Evolutionary conservation across 73 alveolate genomes (phyloP), one percentile per base, ranked within the genome.

Genomic region (Uronychia binucleata): DNA sequence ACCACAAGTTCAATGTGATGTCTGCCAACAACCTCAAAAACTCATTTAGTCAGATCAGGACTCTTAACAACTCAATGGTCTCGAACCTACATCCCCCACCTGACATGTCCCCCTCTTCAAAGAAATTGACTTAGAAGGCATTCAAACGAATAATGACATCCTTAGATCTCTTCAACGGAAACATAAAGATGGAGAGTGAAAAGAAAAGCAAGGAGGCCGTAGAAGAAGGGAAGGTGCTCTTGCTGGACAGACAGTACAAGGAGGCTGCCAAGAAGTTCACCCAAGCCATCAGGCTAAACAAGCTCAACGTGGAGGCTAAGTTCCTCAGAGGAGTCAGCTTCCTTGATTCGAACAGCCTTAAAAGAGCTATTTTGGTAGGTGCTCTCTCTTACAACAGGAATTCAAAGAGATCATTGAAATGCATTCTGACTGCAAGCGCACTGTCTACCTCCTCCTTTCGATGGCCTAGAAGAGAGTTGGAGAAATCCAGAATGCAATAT

Each of bases 241-340:
- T 46, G 67, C 19, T 46, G 67, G 67, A 46, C 19, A 46, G 19
- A 19, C 19, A 46, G 19, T 46, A 46, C 19, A 5, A 88, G 33
- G 89, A 83, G 34, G 95, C 95, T 19, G 77, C 82, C 28, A 80
- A 83, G 59, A 83, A 59, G 28, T 89, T 89, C 59, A 77, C 82
- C 26, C 76, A 84, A 29, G 77, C 88, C 26, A 35, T 78, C 26
- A 31, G 33, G 29, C 0, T 78, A 0, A 79, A 89, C 77, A 78
- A 84, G 79, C 14, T n/a, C 30, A 89, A 89, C 46, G 77, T 60
- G n/a, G 86, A 85, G 30, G 86, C 87, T 0, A 1, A 67, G 60
- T 89, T 89, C 75, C 84, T 80, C 35, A 83, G 92, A 67, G 95
- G 95, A 31, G 91, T 89, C 35, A 46, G 89, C 30, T 76, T 80